phyloP scores from a whole-genome alignment of 129 eudicot genomes.

The Pulicaria dysenterica region DNA sequence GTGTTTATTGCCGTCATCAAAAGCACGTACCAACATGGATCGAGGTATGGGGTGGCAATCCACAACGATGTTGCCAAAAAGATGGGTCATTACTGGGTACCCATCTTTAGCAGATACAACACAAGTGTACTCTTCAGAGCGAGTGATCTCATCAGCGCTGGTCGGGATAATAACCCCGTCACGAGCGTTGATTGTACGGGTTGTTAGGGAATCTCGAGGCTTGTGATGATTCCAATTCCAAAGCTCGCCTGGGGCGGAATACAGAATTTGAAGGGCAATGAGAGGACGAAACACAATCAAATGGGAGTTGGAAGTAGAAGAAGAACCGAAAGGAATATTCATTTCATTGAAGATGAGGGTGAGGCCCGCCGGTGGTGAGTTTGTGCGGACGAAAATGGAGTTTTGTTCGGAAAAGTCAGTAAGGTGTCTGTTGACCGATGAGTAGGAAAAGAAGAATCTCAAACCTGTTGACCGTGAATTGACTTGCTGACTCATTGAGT shows the following conservation, averaged over 20 bases:
- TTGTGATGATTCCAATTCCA: constrained; percentile 27
- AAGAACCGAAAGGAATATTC: background rate
- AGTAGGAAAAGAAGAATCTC: constrained; percentile 23
- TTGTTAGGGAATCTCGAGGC: background rate
- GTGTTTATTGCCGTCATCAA: background rate
- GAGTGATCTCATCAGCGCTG: background rate
- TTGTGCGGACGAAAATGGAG: constrained; percentile 21
- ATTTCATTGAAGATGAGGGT: constrained; percentile 15
- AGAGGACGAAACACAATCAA: constrained; percentile 29
- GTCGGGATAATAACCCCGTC: background rate
- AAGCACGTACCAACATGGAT: background rate
- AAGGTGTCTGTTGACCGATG: background rate
- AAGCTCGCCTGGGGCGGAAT: constrained; percentile 34
- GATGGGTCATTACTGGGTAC: background rate
- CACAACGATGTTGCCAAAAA: constrained; percentile 14
- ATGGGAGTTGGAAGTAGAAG: background rate
- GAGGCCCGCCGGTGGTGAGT: constrained; percentile 12
- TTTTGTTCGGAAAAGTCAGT: background rate
- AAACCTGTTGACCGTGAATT: constrained; percentile 24
- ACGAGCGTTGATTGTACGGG: constrained; percentile 6
- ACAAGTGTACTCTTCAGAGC: constrained; percentile 32
- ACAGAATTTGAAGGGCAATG: constrained; percentile 23
- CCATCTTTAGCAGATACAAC: constrained; percentile 20
- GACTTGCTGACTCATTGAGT: constrained; percentile 17
- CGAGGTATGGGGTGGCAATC: constrained; percentile 20